Percentiles rank a stretch among this genome's conserved stretches.
phyloP scores from a whole-genome alignment of 352 stramenopile genomes.

The Phytophthora vignae region DNA sequence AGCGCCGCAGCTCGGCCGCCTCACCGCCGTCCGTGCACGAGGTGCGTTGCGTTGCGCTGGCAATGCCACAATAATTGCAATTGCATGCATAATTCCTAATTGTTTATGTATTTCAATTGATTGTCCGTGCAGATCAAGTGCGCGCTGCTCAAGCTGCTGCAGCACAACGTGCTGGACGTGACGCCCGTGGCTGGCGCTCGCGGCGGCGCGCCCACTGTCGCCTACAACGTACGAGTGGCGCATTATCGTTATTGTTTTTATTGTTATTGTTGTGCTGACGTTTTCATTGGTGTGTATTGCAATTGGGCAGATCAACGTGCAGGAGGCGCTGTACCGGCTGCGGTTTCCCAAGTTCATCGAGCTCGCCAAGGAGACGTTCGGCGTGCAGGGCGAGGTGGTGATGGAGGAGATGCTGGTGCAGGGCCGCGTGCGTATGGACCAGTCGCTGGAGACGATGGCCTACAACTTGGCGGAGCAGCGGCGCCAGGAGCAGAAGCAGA shows the following conservation, averaged over 20 bases:
- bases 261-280: background rate
- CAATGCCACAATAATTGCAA: background rate
- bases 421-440: constrained; percentile 84
- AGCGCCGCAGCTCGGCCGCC: constrained; percentile 26
- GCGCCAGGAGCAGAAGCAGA: constrained; percentile 45
- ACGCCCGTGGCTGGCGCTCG: constrained; percentile 44
- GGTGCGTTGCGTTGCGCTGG: constrained; percentile 18
- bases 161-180: constrained; percentile 88
- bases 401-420: constrained; percentile 91
- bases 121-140: constrained; percentile 65
- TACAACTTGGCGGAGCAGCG: constrained; percentile 76
- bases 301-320: constrained; percentile 72
- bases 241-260: background rate
- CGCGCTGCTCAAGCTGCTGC: constrained; percentile 85
- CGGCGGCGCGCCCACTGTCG: constrained; percentile 30
- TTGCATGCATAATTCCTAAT: background rate
- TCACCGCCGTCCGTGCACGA: constrained; percentile 65
- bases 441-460: constrained; percentile 87
- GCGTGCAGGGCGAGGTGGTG: constrained; percentile 82
- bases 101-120: background rate
- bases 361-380: constrained; percentile 78
- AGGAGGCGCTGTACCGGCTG: constrained; percentile 83
- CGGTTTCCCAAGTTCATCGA: constrained; percentile 89
- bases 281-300: background rate
- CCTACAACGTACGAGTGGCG: constrained; percentile 55